These are phyloP conservation scores for Pachysandra terminalis DNA, from an alignment of 164 flowering plant genomes.

Conservation along the genomic window DNA sequence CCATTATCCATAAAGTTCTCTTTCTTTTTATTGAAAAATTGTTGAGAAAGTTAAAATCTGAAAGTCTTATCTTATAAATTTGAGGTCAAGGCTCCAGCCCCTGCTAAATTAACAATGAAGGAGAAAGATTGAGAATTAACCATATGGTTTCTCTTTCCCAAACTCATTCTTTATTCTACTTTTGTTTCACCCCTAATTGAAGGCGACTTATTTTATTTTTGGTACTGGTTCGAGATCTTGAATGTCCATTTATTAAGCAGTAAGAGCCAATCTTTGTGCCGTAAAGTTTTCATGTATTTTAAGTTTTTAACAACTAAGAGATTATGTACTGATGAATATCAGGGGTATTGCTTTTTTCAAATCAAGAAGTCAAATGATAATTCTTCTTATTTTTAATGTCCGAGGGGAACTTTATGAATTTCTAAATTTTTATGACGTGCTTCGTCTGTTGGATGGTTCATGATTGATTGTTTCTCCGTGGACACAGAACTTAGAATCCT, in stretches of 20 bases:
- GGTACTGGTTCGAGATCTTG: no score
- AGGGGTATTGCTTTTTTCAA: not conserved
- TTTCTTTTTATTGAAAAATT: no score
- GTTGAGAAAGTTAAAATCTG: not conserved
- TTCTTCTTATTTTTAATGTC: not conserved
- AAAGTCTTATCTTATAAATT: not conserved
- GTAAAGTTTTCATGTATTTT: not conserved
- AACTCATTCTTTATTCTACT: not conserved
- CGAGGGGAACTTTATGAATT: no score
- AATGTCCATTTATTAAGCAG: not conserved
- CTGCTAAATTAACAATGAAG: not conserved
- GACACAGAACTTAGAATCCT: no score
- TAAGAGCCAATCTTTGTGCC: not conserved
- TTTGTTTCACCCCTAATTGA: not conserved
- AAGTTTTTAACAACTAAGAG: not conserved
- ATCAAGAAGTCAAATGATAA: not conserved
- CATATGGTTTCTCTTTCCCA: not conserved
- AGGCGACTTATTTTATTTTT: no score
- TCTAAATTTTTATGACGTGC: no score
- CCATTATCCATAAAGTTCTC: no score
- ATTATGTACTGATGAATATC: not conserved
- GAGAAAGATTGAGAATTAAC: not conserved
- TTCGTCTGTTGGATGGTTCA: no score
- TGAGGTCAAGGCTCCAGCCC: not conserved
- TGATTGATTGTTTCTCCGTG: no score